Base-by-base conservation (phyloP, 2,329 filamentous ascomycete species). In the Clonostachys rhizophaga region DNA sequence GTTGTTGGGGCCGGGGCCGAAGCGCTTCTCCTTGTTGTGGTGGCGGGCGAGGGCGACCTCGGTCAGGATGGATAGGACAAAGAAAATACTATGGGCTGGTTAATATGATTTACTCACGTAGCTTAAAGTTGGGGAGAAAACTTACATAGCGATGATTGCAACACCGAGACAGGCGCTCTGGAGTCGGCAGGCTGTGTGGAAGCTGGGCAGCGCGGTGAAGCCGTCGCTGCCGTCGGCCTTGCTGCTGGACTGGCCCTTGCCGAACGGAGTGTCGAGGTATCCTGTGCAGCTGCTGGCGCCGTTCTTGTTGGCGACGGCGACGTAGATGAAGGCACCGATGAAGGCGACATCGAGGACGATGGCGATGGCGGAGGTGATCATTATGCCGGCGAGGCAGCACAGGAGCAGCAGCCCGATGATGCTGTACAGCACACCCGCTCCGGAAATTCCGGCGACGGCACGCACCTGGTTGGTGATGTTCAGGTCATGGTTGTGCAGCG, bases 281-380 rank as follows among this genome's bases (percentile, higher is more conserved):
- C 68, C 74, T 14, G 51, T 61, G 71, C 91, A 96, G 44, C 69
- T 78, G 50, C 76, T 67, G 1, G 81, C 80, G 36, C 91, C 91
- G 47, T 79, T 68, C 36, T 86, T 79, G 50, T 88, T 91, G 52
- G 89, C 75, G 43, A 85, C 73, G 1, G 91, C 89, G 50, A 96
- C 80, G 60, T 91, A 95, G 60, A 95, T 80, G 72, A 94, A 94
- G 49, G 75, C 82, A 39, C 79, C 89, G 45, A 82, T 70, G 66
- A 96, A 95, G 58, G 78, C 78, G 46, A 94, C 57, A 59, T 96
- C 89, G 43, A 96, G 73, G 20, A 91, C 51, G 52, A 95, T 81
- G 52, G 81, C 87, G 46, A 94, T 53, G 58, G 85, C 75, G 5
- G 87, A 87, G 50, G 91, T 86, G 64, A 92, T 74, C 5, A 77